A percentile compares a stretch with the other conserved stretches of the same genome.
phyloP scores from a whole-genome alignment of 495 filamentous ascomycete genomes.

The Aspergillus indologenus region DNA sequence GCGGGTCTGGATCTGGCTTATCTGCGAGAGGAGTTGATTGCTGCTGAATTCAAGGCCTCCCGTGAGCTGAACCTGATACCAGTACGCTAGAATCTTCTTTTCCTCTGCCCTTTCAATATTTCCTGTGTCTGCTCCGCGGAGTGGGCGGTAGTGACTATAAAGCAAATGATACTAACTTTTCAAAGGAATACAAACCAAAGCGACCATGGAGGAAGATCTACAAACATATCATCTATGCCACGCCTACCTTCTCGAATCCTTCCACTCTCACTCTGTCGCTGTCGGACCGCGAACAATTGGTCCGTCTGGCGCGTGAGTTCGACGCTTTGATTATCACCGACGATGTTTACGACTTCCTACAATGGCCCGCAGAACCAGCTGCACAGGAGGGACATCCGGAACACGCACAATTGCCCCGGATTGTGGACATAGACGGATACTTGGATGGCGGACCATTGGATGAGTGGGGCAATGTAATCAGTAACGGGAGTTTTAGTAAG shows the following conservation, averaged over 20 bases:
- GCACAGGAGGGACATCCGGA: conserved; percentile 20
- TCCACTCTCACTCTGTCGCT: conserved; percentile 70
- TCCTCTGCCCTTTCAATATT: too few species aligned
- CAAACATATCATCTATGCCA: conserved; percentile 77
- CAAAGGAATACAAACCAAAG: conserved; percentile 38
- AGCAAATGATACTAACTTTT: background rate
- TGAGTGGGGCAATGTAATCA: conserved; percentile 70
- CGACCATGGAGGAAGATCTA: conserved; percentile 64
- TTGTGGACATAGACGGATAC: conserved; percentile 73
- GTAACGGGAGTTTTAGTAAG: conserved; percentile 84
- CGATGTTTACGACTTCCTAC: conserved; percentile 88
- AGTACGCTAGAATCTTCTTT: conserved; percentile 26
- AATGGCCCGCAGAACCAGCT: conserved; percentile 55
- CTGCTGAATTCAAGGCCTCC: conserved; percentile 32
- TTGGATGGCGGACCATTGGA: conserved; percentile 53
- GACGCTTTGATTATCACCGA: conserved; percentile 80
- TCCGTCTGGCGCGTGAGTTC: conserved; percentile 64
- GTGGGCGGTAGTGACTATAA: too few species aligned
- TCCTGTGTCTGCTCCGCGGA: too few species aligned
- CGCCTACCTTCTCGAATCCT: conserved; percentile 81
- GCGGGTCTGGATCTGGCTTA: conserved; percentile 65
- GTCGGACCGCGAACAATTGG: conserved; percentile 55
- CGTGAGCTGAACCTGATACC: conserved; percentile 32
- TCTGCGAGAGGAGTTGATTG: conserved; percentile 49
- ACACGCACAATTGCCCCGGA: conserved; percentile 57